Conservation (phyloP, 352 stramenopile genomes). For the Phytophthora ramorum region DNA sequence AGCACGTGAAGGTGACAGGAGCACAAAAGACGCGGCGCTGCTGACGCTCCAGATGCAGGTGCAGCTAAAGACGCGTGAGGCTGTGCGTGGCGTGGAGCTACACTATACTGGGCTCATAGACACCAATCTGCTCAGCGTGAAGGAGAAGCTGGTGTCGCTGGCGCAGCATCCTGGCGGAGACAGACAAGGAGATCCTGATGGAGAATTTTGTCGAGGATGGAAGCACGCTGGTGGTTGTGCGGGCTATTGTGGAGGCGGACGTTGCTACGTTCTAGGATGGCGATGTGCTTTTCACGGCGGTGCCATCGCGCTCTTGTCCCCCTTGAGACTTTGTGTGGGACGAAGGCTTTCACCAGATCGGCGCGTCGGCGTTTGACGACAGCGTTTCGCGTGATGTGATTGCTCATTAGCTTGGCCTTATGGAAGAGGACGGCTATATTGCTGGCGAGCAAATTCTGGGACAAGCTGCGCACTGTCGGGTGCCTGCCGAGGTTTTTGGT, state of each 20-base stretch:
- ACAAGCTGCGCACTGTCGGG: conserved; percentile 64
- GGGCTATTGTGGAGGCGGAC: conserved; percentile 59
- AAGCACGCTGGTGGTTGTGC: too few species aligned
- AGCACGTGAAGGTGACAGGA: too few species aligned
- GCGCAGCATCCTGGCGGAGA: too few species aligned
- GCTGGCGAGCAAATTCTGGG: conserved; percentile 92
- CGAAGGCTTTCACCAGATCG: conserved; percentile 95
- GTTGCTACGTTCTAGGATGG: conserved; percentile 38
- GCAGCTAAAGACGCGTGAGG: too few species aligned
- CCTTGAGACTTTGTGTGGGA: conserved; percentile 94
- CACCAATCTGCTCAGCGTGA: too few species aligned
- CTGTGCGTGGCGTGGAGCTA: too few species aligned
- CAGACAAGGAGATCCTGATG: too few species aligned
- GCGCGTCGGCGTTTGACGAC: conserved; percentile 81
- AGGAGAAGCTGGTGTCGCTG: too few species aligned
- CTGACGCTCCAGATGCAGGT: too few species aligned
- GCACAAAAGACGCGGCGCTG: too few species aligned
- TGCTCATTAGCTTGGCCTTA: conserved; percentile 86
- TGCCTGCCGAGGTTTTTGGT: conserved; percentile 92
- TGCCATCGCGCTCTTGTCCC: conserved; percentile 95
- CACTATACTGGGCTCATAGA: too few species aligned
- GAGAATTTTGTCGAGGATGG: too few species aligned
- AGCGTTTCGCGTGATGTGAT: conserved; percentile 83
- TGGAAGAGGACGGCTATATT: conserved; percentile 92
- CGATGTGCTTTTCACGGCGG: conserved; percentile 87